Base-by-base conservation (phyloP, 225 moss, liverwort and hornwort genomes). In the Anthoceros angustus region DNA sequence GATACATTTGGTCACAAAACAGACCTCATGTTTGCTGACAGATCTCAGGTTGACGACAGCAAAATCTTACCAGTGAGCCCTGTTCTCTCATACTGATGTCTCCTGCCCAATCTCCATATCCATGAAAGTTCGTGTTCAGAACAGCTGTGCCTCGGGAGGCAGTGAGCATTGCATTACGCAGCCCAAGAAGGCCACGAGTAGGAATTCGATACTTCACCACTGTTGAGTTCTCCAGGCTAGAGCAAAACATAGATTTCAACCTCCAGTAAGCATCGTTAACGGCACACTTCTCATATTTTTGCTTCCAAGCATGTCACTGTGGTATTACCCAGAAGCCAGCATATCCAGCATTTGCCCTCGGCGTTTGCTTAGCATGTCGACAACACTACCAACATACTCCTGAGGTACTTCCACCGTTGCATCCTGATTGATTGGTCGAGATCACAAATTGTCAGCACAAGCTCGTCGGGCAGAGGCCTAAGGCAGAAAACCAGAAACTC, bases 261-360 rank as follows among this genome's bases (percentile, higher is more conserved):
- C 45, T 6, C 1, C 39, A 21, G 9, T 23, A 18, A 23, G 5
- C 5, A 55, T 6, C 18, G 1, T 5, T 6, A 9, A 8, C 6
- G 12, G 23, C 68, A 32, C 49, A 48, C 40, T 23, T 3, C 11
- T 61, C 14, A 9, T 15, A 0, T 15, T 45, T 16, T 41, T 38
- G 39, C 23, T 23, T 3, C 6, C 42, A 6, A 61, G 26, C 3
- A 50, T 50, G 39, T 9, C 39, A 26, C 32, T 32, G 50, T 21
- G 45, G 12, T 20, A 64, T 12, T 84, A 93, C 87, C 93, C 90
- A 60, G 90, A 83, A 63, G 79, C 70, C 70, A 83, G 81, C 86
- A 95, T 12, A 68, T 95, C 94, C 67, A 95, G 76, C 94, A 95
- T 95, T 78, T 86, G 88, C 69, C 94, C 94, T 11, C 90, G 87